Evolutionary conservation across 805 yeast genomes (phyloP), one percentile per base, ranked within the genome.

Genomic region (Saccharomycopsis javanensis): DNA sequence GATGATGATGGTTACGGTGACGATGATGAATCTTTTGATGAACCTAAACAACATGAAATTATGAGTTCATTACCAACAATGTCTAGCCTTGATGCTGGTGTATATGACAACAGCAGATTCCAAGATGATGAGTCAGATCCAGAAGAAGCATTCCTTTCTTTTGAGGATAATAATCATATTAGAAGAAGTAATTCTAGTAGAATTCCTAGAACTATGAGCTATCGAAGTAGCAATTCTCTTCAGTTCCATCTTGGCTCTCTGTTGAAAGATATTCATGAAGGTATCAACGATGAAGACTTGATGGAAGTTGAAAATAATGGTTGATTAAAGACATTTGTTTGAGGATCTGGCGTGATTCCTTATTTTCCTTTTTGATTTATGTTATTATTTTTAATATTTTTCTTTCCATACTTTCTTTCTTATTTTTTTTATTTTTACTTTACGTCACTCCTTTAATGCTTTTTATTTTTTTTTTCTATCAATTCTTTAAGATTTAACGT

Each of bases 31-130:
- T 55, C 58, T n/a, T 60, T 60, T 55, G 62, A 60, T 46, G 62
- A 60, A 45, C 62, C 62, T 10, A 57, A 55, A 37, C 62, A 60
- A 48, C 62, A 60, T 37, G 62, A 60, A 6, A 35, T 60, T 2
- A 60, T 60, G 62, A 60, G 62, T 30, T 57, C 62, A 13, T 54
- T 60, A 33, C 62, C 62, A 7, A 57, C 62, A 8, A 42, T 55
- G 13, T 60, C 62, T 4, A 60, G 60, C 34, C 52, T 60, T 25
- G 62, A 59, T 11, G 60, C 23, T 10, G 48, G 50, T 42, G 48
- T 42, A 13, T 15, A 42, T 5, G 25, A 42, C 13, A 18, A 53
- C 25, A 42, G 48, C 13, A 42, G 48, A 42, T 42, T 42, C 6
- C 48, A 42, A 15, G 48, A 42, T 20, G 48, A 42, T 42, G 48